A percentile compares a stretch with the other conserved stretches of the same genome.
Evolutionary conservation across 2,329 filamentous ascomycete species (phyloP).

Genomic region (Exophiala viscosa): DNA sequence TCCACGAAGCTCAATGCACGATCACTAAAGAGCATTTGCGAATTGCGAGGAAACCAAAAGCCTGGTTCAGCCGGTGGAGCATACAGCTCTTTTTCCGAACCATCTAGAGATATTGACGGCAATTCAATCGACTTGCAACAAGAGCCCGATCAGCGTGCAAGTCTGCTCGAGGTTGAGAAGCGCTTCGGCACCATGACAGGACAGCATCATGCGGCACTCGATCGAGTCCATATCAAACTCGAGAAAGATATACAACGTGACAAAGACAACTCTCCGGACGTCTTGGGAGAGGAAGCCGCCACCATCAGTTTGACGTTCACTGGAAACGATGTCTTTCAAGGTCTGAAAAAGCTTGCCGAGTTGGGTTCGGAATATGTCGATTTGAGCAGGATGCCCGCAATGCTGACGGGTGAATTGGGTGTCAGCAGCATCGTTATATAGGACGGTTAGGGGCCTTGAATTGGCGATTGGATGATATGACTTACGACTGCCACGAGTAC

Average conservation of each 20-base stretch:
- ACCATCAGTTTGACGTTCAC: constrained; percentile 59
- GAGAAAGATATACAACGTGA: background rate
- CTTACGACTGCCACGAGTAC: background rate
- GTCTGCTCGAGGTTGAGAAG: constrained; percentile 4
- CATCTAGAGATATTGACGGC: background rate
- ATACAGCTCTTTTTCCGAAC: constrained; percentile 66
- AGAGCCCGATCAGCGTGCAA: background rate
- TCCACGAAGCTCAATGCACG: constrained; percentile 66
- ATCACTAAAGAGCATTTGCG: constrained; percentile 66
- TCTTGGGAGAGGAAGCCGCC: constrained; percentile 17
- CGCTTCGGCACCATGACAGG: constrained; percentile 22
- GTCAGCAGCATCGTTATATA: constrained; percentile 67
- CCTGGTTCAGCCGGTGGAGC: constrained; percentile 70
- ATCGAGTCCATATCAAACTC: constrained; percentile 23
- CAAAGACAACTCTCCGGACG: background rate
- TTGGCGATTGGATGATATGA: background rate
- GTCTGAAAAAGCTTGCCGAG: constrained; percentile 73
- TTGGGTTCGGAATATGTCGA: constrained; percentile 59
- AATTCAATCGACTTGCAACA: constrained; percentile 8
- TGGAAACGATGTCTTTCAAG: constrained; percentile 75
- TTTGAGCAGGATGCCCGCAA: constrained; percentile 75
- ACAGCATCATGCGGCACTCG: constrained; percentile 21
- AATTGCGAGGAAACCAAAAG: constrained; percentile 65
- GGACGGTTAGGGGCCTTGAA: background rate
- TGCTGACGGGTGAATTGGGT: constrained; percentile 85